A percentile compares a stretch with the other conserved stretches of the same genome.
Evolutionary conservation across 805 yeast species (phyloP).

Genomic region (Wickerhamomyces hampshirensis): DNA sequence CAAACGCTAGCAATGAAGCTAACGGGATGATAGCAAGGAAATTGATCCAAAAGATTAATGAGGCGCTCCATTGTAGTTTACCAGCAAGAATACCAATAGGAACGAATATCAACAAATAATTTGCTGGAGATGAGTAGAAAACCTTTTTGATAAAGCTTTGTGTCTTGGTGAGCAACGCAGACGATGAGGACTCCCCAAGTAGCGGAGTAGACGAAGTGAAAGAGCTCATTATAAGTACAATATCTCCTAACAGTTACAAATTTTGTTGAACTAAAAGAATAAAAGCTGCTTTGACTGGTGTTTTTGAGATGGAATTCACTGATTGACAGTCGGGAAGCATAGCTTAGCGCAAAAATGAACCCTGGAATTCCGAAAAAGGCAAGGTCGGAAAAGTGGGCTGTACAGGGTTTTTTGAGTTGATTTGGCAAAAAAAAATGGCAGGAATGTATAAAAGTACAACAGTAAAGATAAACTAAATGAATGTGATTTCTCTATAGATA

Average conservation of each 20-base stretch:
- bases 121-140: conserved; percentile 62
- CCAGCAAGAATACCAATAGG: conserved; percentile 86
- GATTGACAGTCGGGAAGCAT: neutral
- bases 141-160: conserved; percentile 26
- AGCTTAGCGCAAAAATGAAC: no score
- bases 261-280: no score
- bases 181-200: conserved; percentile 5
- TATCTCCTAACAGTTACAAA: conserved; percentile 7
- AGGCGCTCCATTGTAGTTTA: conserved; percentile 45
- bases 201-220: conserved; percentile 9
- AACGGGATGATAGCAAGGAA: conserved; percentile 89
- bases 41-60: conserved; percentile 62
- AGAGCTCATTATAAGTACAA: neutral
- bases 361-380: no score
- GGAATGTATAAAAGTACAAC: no score
- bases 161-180: conserved; percentile 7
- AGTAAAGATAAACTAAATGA: no score
- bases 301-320: no score
- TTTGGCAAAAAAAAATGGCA: no score
- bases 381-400: no score
- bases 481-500: no score
- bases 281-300: no score
- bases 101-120: conserved; percentile 73
- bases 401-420: no score
- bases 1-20: conserved; percentile 84